phyloP scores from a whole-genome alignment of 495 filamentous ascomycete genomes.

The Penicillium ucsense region DNA sequence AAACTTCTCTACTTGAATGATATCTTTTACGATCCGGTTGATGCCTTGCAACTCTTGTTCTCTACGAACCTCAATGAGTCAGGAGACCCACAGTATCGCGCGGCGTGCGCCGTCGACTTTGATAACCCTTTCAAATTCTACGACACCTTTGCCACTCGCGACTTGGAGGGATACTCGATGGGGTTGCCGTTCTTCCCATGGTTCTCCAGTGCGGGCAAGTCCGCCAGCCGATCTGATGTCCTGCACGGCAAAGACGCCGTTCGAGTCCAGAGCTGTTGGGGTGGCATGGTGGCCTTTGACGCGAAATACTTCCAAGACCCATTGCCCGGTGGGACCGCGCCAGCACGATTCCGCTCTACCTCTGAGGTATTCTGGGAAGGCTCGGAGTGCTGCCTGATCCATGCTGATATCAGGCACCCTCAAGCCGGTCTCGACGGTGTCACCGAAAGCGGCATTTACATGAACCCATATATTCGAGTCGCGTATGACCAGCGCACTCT shows the following conservation, averaged over 20 bases:
- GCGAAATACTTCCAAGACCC: conserved; percentile 47
- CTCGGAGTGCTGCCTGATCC: conserved; percentile 71
- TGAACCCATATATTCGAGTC: conserved; percentile 65
- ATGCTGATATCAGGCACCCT: conserved; percentile 54
- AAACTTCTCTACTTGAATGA: conserved; percentile 72
- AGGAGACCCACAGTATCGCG: conserved; percentile 54
- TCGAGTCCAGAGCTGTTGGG: conserved; percentile 69
- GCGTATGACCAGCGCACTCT: conserved; percentile 49
- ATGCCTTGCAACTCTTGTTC: conserved; percentile 63
- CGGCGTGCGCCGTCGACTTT: conserved; percentile 72
- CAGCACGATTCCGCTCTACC: conserved; percentile 57
- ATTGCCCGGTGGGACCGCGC: conserved; percentile 9
- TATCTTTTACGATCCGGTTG: conserved; percentile 58
- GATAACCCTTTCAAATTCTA: conserved; percentile 70
- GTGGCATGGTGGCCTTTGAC: conserved; percentile 73
- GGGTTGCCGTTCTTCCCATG: conserved; percentile 68
- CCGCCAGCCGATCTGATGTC: conserved; percentile 49
- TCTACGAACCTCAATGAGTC: conserved; percentile 55
- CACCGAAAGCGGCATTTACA: conserved; percentile 49
- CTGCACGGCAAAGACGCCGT: conserved; percentile 56
- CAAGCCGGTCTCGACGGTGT: conserved; percentile 26
- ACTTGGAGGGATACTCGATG: conserved; percentile 59
- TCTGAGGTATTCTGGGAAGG: conserved; percentile 62
- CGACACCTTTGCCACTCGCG: conserved; percentile 71
- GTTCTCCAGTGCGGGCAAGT: conserved; percentile 52